Evolutionary conservation across 768 basidiomycete species (phyloP), one percentile per base, ranked within the genome.

Genomic region (Boletus vinaceobasis): DNA sequence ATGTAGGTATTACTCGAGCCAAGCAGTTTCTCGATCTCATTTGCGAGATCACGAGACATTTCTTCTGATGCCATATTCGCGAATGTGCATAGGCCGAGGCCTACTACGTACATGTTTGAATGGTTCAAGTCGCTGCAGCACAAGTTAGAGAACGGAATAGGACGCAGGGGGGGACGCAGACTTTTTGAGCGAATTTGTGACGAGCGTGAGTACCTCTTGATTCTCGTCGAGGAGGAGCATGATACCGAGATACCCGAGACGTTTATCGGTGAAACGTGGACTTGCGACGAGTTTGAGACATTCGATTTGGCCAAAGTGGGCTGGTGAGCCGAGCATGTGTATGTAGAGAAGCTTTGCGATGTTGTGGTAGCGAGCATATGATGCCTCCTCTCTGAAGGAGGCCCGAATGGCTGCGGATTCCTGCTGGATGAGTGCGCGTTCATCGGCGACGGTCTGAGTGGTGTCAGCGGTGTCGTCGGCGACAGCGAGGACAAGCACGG

Each of bases 21-120:
- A 51, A 99, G 77, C 5, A 98, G 78, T 73, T 98, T 98, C 75
- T 98, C 95, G 60, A 99, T 90, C 76, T 98, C 97, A 65, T 98
- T 96, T 50, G 90, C 90, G 61, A 99, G 78, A 79, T 99, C 97
- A 59, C 97, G 85, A 29, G 96, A 94, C 97, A 99, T 99, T 74
- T 99, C 97, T 73, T 99, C 97, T 19, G 94, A 97, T 10, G 97
- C 93, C 61, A 98, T 98, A 67, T 98, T 98, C 55, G 96, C 97
- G 67, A 99, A 98, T 0, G 97, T 98, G 65, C 94, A 98, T 35
- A 99, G 83, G 2, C 94, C 96, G 52, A 99, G 82, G 7, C 97
- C 97, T 26, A 98, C 97, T 4, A 90, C 92, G 71, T 98, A 98
- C 92, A 97, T 97, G 73, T 98, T 98, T 2, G 95, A 87, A 71